phyloP scores from a whole-genome alignment of 805 yeast genomes.

The Lipomyces orientalis region DNA sequence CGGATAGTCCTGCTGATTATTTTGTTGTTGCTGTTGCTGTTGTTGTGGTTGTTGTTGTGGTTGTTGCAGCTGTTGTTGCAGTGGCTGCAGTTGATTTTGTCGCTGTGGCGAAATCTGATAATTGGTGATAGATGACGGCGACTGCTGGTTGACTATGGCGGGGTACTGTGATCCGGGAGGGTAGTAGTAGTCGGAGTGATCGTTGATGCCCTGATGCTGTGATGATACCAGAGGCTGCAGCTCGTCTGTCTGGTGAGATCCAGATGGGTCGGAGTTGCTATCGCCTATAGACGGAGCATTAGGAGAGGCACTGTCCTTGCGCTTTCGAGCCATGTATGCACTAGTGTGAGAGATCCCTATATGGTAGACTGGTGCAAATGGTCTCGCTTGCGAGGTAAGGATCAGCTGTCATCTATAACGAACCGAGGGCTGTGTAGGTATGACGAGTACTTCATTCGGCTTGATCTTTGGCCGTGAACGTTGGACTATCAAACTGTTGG shows the following conservation, averaged over 20 bases:
- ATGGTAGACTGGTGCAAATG: too few relatives aligned
- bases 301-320: not conserved
- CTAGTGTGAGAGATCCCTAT: not conserved
- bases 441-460: not conserved
- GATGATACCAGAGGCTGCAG: not conserved
- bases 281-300: not conserved
- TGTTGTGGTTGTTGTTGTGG: constrained; percentile 2
- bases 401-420: too few relatives aligned
- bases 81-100: constrained; percentile 10
- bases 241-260: not conserved
- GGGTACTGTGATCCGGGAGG: constrained; percentile 1
- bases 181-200: not conserved
- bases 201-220: not conserved
- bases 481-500: too few relatives aligned
- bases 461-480: too few relatives aligned
- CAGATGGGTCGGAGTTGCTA: not conserved
- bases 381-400: too few relatives aligned
- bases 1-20: not conserved
- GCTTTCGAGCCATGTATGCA: not conserved
- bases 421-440: not conserved
- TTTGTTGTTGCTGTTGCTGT: constrained; percentile 6
- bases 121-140: not conserved
- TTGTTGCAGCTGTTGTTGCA: too few relatives aligned
- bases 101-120: not conserved
- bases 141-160: constrained; percentile 9